Base-by-base conservation (phyloP, 805 yeast genomes). In the Torulaspora microellipsoides region DNA sequence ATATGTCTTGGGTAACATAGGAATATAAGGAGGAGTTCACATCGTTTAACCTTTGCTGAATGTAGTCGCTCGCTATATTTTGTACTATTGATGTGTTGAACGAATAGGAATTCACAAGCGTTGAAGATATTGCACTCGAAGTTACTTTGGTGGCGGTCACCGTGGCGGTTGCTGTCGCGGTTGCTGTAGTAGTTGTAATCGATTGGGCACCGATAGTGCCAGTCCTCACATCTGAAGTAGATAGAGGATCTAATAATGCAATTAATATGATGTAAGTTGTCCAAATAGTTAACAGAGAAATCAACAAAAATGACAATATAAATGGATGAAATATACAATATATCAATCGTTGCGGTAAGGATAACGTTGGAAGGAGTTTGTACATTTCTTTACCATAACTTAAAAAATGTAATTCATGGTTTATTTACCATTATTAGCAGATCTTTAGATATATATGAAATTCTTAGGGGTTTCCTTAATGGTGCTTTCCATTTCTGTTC, bases 311-410 rank as follows among this genome's bases (percentile, higher is more conserved):
- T 14, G 44, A 40, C 38, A 51, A 38, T n/a, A 46, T 14, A 11
- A 45, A 28, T 2, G 56, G 54, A 20, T 45, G 45, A 38, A 53
- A 45, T 8, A 46, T 28, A 32, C 51, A 44, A 14, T 33, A 33
- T 31, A 47, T 12, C 25, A 53, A 40, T 13, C 56, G 46, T 45
- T 45, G 51, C 3, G 50, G 52, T 15, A 51, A 29, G 8, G 52
- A 48, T 5, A 46, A 44, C 14, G 43, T 34, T 10, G 30, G 25
- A 15, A 47, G 31, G 27, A 47, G 31, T 10, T 15, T 8, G 17
- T 37, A 27, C 47, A 42, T 46, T 17, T 31, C 23, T 13, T 31
- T 20, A 20, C 25, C 25, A 20, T 6, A 4, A 20, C 25, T 20
- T 20, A 8, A 6, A 20, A 20, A 6, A 5, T 20, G 25, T 20